phyloP scores from a whole-genome alignment of 306 rosid species.

The Medicago ruthenica region DNA sequence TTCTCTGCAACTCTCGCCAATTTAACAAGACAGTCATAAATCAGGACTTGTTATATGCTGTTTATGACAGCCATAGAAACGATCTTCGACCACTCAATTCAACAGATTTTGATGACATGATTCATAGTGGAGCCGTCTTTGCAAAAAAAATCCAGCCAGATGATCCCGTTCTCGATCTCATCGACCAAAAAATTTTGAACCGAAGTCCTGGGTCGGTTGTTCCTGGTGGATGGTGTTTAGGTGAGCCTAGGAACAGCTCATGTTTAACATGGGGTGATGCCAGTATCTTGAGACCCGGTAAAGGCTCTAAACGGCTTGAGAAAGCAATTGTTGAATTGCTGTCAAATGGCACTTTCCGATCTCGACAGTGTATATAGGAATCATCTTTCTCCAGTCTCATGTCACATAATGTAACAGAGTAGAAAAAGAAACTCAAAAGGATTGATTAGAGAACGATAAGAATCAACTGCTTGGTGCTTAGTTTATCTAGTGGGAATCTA shows the following conservation, averaged over 20 bases:
- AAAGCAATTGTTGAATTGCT: slow-evolving; percentile 68
- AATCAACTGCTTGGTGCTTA: slow-evolving; percentile 35
- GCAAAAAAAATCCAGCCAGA: slow-evolving; percentile 58
- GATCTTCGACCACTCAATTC: slow-evolving; percentile 56
- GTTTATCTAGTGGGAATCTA: slow-evolving; percentile 32
- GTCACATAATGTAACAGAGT: slow-evolving; percentile 27
- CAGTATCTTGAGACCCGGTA: slow-evolving; percentile 80
- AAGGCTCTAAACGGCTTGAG: slow-evolving; percentile 79
- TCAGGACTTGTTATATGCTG: slow-evolving; percentile 64
- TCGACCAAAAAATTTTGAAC: slow-evolving; percentile 68
- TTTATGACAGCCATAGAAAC: slow-evolving; percentile 47
- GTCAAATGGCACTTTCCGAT: slow-evolving; percentile 62
- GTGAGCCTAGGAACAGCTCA: slow-evolving; percentile 70
- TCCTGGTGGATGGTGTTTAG: slow-evolving; percentile 99
- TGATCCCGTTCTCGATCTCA: slow-evolving; percentile 80
- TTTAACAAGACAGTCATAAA: slow-evolving; percentile 80
- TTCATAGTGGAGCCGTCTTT: slow-evolving; percentile 82
- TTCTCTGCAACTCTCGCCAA: slow-evolving; percentile 78
- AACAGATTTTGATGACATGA: slow-evolving; percentile 62
- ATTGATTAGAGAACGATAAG: slow-evolving; percentile 30
- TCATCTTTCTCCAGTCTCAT: slow-evolving; percentile 42
- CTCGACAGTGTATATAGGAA: slow-evolving; percentile 63
- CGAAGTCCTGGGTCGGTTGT: slow-evolving; percentile 56
- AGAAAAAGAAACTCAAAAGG: slow-evolving; percentile 22
- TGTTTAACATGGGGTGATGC: slow-evolving; percentile 97